Base-by-base conservation (phyloP, 2,329 filamentous ascomycete genomes). In the Aspergillus brunneoviolaceus region DNA sequence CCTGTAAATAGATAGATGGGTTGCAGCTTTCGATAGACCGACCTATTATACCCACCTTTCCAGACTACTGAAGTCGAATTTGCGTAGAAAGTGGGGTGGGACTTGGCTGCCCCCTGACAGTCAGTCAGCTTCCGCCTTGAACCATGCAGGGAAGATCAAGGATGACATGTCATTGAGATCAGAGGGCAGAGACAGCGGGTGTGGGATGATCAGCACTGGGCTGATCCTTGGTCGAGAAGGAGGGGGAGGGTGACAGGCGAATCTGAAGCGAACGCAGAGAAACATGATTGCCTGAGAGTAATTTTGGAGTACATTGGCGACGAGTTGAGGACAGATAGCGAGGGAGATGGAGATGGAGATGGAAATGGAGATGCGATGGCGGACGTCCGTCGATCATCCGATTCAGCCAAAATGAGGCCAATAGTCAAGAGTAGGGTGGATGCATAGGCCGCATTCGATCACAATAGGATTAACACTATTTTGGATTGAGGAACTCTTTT, bases 91-190 rank as follows among this genome's bases (percentile, higher is more conserved):
- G 14, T 29, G 52, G 29, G 25, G 14, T 16, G 45, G 35, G 39
- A 1, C 25, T 21, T 19, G 27, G 14, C 52, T 55, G 42, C 14
- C 42, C 52, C 52, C 42, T 55, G 52, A 55, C 52, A 12, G 52
- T 6, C 39, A 29, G 51, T 39, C 33, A 35, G 33, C 51, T 54
- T 27, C 9, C 23, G 51, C 33, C 25, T 54, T 55, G 52, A 45
- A 45, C 52, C 52, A 55, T 55, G 52, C 52, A 55, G 52, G 39
- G 39, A 47, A 55, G 39, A 47, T 29, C 45, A 29, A 35, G 14
- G 19, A 57, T 57, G 48, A 57, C 45, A 51, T 50, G 39, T 55
- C 52, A 47, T 53, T 53, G 51, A 49, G 55, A 57, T 51, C 49
- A 55, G 52, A 55, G 42, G 39, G n/a, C 11, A 29, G 39, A 39